Conservation (phyloP, 257 asterid species). For the Haberlea rhodopensis region DNA sequence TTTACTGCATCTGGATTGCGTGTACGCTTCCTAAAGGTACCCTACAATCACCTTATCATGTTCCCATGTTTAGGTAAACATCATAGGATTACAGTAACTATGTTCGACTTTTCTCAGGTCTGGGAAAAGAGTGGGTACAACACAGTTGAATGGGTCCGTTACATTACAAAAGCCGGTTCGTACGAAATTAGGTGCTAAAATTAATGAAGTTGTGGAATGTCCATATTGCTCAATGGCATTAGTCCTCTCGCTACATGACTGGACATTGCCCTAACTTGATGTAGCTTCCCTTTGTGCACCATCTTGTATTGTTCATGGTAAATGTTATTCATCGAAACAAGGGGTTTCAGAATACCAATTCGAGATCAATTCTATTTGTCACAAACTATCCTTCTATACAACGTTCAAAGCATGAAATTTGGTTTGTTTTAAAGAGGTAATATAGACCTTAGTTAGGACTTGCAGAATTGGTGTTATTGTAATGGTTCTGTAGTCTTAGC, state of each 20-base stretch:
- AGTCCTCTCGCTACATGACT: conserved; percentile 6
- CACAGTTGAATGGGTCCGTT: conserved; percentile 99
- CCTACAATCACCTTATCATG: conserved; percentile 4
- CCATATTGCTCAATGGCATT: conserved; percentile 9
- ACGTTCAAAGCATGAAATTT: conserved; percentile 17
- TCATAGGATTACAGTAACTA: conserved; percentile 21
- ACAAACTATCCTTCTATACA: conserved; percentile 17
- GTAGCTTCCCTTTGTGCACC: conserved; percentile 22
- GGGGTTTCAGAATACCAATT: conserved; percentile 17
- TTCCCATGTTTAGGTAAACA: neutral
- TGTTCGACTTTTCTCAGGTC: conserved; percentile 51
- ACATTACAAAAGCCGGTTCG: conserved; percentile 96
- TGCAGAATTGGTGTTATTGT: neutral
- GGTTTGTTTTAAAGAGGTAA: conserved; percentile 31
- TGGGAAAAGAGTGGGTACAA: conserved; percentile 99
- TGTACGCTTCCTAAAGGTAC: conserved; percentile 95
- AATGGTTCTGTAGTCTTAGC: neutral
- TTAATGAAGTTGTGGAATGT: conserved; percentile 3
- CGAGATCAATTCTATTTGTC: conserved; percentile 20
- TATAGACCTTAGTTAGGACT: conserved; percentile 28
- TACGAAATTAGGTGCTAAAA: conserved; percentile 89
- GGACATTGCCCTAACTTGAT: conserved; percentile 13
- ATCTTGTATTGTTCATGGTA: conserved; percentile 19
- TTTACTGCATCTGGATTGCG: conserved; percentile 97
- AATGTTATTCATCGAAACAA: conserved; percentile 26